These are phyloP conservation scores for Penicillium polonicum DNA, from an alignment of 2,329 filamentous ascomycete species.

Conservation along the genomic window DNA sequence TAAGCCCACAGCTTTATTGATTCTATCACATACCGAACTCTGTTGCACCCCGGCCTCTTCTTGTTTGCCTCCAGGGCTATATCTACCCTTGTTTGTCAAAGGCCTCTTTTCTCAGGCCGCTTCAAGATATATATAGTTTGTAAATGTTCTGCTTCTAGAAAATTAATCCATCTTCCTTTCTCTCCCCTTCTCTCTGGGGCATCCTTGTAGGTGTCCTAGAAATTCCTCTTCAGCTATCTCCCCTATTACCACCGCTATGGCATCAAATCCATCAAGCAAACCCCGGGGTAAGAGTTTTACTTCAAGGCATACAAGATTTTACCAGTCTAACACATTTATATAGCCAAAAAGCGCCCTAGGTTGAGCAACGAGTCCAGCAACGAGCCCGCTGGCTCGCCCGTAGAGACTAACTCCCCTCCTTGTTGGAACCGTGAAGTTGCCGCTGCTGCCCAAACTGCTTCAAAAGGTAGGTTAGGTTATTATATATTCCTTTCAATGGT, in stretches of 20 bases:
- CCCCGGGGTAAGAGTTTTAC: not conserved
- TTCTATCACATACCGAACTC: not conserved
- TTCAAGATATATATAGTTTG: not conserved
- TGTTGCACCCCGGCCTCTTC: not conserved
- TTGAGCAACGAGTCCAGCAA: not conserved
- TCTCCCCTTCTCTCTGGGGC: not conserved
- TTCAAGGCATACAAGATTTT: no score
- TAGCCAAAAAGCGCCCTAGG: not conserved
- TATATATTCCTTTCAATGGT: no score
- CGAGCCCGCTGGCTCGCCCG: not conserved
- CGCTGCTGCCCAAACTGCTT: not conserved
- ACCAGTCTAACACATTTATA: not conserved
- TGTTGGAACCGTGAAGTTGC: not conserved
- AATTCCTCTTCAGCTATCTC: not conserved
- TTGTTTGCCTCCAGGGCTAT: not conserved
- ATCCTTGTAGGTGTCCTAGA: not conserved
- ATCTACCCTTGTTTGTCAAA: not conserved
- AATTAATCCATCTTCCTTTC: not conserved
- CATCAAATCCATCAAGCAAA: not conserved
- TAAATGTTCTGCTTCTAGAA: no score
- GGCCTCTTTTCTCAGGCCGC: not conserved
- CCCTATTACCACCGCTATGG: not conserved
- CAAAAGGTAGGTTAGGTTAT: not conserved
- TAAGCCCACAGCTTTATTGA: not conserved
- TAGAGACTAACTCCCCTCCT: not conserved